Base-by-base conservation (phyloP, 129 eudicot species). In the Escallonia rubra region DNA sequence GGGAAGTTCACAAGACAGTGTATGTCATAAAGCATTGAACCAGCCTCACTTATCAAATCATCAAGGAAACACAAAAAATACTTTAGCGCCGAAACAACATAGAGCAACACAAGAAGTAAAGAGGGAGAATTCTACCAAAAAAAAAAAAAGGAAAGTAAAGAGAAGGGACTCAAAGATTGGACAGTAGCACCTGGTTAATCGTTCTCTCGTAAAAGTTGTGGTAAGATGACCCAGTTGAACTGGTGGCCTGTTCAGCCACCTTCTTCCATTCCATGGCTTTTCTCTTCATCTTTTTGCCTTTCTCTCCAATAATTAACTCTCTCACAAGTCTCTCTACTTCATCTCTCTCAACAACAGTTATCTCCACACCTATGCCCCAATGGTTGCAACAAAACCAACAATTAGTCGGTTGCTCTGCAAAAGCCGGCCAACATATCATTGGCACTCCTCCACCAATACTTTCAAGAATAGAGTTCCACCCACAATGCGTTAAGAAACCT, bases 331-430 rank as follows among this genome's bases (percentile, higher is more conserved):
- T 50, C 55, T 50, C 55, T n/a, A 50, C 55, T 8, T 50, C 55
- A 50, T 50, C 55, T n/a, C 11, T 50, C 55, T 50, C 12, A 50
- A 50, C 55, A 50, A 11, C 6, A 50, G 10, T n/a, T 8, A 50
- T 50, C 55, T 50, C 55, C 55, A 50, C 1, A 8, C 55, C 55
- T 8, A 50, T n/a, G 13, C 12, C 55, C 10, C 55, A 50, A 3
- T 50, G 13, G 55, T 5, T 50, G 12, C 55, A 50, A 11, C 13
- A 8, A n/a, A 8, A 50, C 55, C 55, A 8, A 50, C 55, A 50
- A 50, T 81, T 81, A 6, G 79, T 72, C 10, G 68, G 76, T 59
- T 81, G 86, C 14, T 81, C 86, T 4, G 86, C 86, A 45, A 81
- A 81, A 14, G 77, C 77, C 3, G 86, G 86, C 86, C 86, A 81